phyloP scores from a whole-genome alignment of 345 rosid species.

The Eutrema yunnanense region DNA sequence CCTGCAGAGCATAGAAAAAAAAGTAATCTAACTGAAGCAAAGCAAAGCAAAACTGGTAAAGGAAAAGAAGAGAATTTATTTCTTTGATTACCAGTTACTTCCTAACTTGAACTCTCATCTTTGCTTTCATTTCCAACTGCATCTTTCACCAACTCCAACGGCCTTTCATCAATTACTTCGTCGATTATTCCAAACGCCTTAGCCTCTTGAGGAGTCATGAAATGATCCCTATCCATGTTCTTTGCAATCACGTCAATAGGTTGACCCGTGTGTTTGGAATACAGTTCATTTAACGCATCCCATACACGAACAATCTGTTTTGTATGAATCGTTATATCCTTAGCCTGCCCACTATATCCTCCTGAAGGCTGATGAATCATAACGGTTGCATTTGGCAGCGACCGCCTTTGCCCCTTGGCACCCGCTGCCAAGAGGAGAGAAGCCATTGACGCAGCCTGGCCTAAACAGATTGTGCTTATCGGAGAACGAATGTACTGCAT shows the following conservation, averaged over 20 bases:
- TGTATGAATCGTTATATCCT: constrained; percentile 87
- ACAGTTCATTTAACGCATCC: constrained; percentile 75
- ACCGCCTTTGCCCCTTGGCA: constrained; percentile 79
- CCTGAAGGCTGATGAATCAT: constrained; percentile 99
- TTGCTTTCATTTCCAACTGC: constrained; percentile 60
- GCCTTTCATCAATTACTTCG: constrained; percentile 88
- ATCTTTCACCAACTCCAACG: constrained; percentile 72
- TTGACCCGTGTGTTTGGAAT: constrained; percentile 74
- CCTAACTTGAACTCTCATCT: constrained; percentile 56
- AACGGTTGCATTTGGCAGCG: constrained; percentile 86
- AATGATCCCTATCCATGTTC: constrained; percentile 95
- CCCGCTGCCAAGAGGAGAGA: constrained; percentile 97
- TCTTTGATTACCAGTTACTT: constrained; percentile 25
- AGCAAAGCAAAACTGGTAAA: constrained; percentile 18
- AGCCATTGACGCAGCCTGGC: constrained; percentile 99
- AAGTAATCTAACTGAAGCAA: constrained; percentile 7
- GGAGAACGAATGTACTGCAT: constrained; percentile 97
- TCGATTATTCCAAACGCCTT: constrained; percentile 94
- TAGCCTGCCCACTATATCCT: constrained; percentile 95
- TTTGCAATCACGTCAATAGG: constrained; percentile 64
- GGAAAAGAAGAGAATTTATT: constrained; percentile 5
- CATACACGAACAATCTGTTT: constrained; percentile 92
- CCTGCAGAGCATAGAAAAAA: constrained; percentile 9
- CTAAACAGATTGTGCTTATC: constrained; percentile 81
- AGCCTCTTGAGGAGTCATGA: constrained; percentile 93